Conservation (phyloP, 2,329 filamentous ascomycete genomes). For the Fusarium ambrosium region DNA sequence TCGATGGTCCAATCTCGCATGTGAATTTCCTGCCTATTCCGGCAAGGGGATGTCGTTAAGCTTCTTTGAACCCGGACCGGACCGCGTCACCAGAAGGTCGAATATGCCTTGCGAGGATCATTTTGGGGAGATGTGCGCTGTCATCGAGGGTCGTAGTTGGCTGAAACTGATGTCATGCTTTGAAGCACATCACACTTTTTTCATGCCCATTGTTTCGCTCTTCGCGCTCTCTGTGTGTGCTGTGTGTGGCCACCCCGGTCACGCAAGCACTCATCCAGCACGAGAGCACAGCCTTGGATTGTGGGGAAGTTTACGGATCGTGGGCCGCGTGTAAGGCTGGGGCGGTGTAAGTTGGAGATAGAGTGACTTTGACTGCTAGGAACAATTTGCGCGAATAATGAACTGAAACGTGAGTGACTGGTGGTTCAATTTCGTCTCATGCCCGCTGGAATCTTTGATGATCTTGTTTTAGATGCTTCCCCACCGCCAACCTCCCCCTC, state of each 20-base stretch:
- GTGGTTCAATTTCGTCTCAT: slow-evolving; percentile 1
- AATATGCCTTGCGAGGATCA: slow-evolving; percentile 37
- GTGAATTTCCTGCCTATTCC: slow-evolving; percentile 29
- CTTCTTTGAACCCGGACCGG: slow-evolving; percentile 30
- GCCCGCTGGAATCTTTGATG: neutral
- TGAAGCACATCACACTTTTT: slow-evolving; percentile 2
- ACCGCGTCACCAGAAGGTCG: slow-evolving; percentile 19
- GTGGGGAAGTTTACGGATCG: slow-evolving; percentile 41
- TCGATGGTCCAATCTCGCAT: slow-evolving; percentile 17
- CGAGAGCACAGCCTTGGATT: slow-evolving; percentile 40
- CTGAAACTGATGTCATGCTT: slow-evolving; percentile 45
- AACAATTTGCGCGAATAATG: slow-evolving; percentile 14
- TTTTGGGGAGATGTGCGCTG: slow-evolving; percentile 22
- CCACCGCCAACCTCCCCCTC: neutral
- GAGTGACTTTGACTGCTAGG: slow-evolving; percentile 3
- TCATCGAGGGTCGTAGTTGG: slow-evolving; percentile 26
- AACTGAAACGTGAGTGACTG: slow-evolving; percentile 5
- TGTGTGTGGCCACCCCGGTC: neutral
- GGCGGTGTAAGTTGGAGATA: slow-evolving; percentile 40
- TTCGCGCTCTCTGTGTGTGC: neutral
- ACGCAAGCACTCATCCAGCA: slow-evolving; percentile 17
- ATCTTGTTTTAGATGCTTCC: slow-evolving; percentile 11
- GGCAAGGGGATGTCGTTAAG: slow-evolving; percentile 25
- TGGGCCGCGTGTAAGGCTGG: slow-evolving; percentile 48
- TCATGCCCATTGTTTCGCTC: neutral